A percentile compares a stretch with the other conserved stretches of the same genome.
phyloP scores from a whole-genome alignment of 2,329 filamentous ascomycete species.

The Penicillium oxalicum region DNA sequence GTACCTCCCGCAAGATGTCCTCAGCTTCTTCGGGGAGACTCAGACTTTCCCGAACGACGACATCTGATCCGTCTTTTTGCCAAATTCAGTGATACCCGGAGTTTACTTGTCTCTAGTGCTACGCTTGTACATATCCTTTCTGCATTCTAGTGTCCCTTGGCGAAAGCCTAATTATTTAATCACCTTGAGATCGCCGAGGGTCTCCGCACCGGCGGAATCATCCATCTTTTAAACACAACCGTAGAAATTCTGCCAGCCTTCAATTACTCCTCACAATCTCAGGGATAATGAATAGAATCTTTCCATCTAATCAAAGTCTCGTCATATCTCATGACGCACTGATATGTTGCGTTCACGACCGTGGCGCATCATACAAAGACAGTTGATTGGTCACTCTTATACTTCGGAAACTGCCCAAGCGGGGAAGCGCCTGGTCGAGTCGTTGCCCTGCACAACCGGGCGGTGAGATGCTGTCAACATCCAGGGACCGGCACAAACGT shows the following conservation, averaged over 20 bases:
- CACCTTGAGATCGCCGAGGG: no score
- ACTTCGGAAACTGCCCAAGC: constrained; percentile 1
- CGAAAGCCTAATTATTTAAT: background rate
- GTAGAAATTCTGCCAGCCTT: no score
- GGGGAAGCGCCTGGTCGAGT: constrained; percentile 2
- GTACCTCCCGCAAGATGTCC: constrained; percentile 62
- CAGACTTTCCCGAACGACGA: constrained; percentile 29
- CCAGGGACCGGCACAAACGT: background rate
- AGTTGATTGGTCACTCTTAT: background rate
- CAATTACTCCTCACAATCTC: no score
- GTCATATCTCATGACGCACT: background rate
- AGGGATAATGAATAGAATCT: no score
- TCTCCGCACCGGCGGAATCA: no score
- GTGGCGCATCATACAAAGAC: background rate
- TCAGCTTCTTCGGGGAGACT: constrained; percentile 49
- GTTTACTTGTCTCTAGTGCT: background rate
- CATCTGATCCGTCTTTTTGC: constrained; percentile 20
- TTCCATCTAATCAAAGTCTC: no score
- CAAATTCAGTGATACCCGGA: constrained; percentile 17
- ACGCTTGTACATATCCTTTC: constrained; percentile 7
- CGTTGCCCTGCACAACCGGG: constrained; percentile 16
- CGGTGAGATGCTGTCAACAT: constrained; percentile 17
- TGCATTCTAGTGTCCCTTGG: constrained; percentile 6
- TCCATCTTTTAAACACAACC: no score
- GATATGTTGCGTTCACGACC: background rate